These are phyloP conservation scores for Sesbania bispinosa DNA, from an alignment of 306 rosid genomes.

Conservation along the genomic window DNA sequence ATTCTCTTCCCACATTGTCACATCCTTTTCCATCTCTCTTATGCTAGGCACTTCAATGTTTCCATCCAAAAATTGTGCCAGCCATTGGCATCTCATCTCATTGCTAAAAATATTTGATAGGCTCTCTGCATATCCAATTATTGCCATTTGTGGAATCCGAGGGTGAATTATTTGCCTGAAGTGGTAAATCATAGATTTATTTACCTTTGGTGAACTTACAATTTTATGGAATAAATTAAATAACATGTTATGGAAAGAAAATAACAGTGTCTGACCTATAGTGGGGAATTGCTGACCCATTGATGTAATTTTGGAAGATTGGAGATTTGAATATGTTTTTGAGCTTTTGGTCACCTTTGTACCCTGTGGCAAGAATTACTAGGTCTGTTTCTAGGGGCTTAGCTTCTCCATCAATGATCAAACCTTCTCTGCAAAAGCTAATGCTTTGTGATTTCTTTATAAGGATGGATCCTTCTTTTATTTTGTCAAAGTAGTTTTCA, in stretches of 20 bases:
- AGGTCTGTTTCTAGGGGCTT: constrained; percentile 37
- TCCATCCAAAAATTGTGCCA: constrained; percentile 37
- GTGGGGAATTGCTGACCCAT: constrained; percentile 27
- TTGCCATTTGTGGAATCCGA: constrained; percentile 39
- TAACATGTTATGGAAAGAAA: too few relatives aligned
- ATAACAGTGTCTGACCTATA: constrained; percentile 59
- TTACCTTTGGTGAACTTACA: too few relatives aligned
- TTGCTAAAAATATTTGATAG: constrained; percentile 25
- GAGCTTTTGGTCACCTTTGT: constrained; percentile 46
- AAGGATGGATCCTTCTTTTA: constrained; percentile 45
- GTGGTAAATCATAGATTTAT: neutral
- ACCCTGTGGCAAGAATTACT: constrained; percentile 58
- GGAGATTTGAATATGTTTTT: constrained; percentile 43
- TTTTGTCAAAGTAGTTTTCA: constrained; percentile 35
- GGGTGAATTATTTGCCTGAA: constrained; percentile 44
- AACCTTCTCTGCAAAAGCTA: constrained; percentile 44
- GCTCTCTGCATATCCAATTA: constrained; percentile 41
- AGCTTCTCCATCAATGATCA: constrained; percentile 38
- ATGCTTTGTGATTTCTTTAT: constrained; percentile 40
- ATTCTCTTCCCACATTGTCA: constrained; percentile 34
- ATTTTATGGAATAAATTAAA: too few relatives aligned
- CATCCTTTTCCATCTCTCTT: constrained; percentile 44
- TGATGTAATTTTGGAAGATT: constrained; percentile 26
- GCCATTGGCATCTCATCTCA: constrained; percentile 49
- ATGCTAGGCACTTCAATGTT: constrained; percentile 41